Evolutionary conservation across 148 eudicot species (phyloP).

Genomic region (Fagopyrum esculentum): DNA sequence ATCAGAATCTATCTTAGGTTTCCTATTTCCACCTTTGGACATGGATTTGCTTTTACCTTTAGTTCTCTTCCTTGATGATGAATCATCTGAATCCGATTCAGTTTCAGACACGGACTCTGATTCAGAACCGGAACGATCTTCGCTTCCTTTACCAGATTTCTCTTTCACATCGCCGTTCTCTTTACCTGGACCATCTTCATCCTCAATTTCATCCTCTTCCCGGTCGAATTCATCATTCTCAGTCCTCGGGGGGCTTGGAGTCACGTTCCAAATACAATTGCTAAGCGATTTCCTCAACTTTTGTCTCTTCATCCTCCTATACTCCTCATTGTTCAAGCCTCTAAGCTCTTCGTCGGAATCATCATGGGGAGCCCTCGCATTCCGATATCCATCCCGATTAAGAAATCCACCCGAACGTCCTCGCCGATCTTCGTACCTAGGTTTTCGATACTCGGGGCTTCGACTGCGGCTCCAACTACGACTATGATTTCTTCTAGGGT

Average conservation of each 20-base stretch:
- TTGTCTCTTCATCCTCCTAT: conserved; percentile 71
- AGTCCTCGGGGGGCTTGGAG: conserved; percentile 78
- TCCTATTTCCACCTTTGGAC: conserved; percentile 11
- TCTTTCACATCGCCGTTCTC: conserved; percentile 15
- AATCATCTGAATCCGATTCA: conserved; percentile 20
- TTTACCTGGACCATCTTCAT: conserved; percentile 23
- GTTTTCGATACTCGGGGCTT: conserved; percentile 21
- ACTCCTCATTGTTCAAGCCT: conserved; percentile 59
- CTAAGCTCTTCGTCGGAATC: conserved; percentile 80
- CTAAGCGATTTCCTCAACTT: conserved; percentile 49
- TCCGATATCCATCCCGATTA: conserved; percentile 36
- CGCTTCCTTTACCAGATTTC: conserved; percentile 5
- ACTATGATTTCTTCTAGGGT: conserved; percentile 14
- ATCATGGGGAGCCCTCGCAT: conserved; percentile 33
- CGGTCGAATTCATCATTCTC: conserved; percentile 34
- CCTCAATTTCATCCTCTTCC: conserved; percentile 23
- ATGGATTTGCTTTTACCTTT: conserved; percentile 13
- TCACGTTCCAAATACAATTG: conserved; percentile 53
- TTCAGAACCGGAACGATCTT: background rate
- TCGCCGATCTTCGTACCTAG: conserved; percentile 21
- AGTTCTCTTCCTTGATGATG: conserved; percentile 16
- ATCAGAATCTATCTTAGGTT: conserved; percentile 20
- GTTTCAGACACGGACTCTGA: conserved; percentile 10
- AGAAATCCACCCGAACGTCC: conserved; percentile 25
- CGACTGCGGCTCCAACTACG: conserved; percentile 12